phyloP scores from a whole-genome alignment of 2,329 filamentous ascomycete genomes.

The Fusarium sambucinum region DNA sequence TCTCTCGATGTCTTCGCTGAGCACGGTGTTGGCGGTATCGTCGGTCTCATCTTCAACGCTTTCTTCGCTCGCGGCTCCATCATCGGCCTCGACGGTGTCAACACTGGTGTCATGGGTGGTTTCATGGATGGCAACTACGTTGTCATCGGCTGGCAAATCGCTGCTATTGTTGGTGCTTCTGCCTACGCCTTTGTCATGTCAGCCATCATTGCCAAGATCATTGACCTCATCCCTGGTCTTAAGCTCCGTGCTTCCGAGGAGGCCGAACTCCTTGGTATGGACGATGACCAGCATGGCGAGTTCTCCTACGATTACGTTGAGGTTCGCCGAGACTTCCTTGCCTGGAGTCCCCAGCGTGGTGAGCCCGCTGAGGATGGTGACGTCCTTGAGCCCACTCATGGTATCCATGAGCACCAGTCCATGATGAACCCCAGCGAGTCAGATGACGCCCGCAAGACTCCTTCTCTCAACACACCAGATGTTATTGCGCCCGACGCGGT shows the following conservation, averaged over 20 bases:
- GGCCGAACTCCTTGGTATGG: conserved; percentile 88
- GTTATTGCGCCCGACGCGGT: conserved; percentile 20
- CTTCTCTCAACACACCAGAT: conserved; percentile 37
- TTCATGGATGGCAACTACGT: conserved; percentile 81
- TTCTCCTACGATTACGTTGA: conserved; percentile 93
- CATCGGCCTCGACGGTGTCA: conserved; percentile 82
- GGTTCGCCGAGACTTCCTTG: conserved; percentile 87
- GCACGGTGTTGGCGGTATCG: conserved; percentile 76
- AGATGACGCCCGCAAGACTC: conserved; percentile 44
- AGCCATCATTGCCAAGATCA: conserved; percentile 77
- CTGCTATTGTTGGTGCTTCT: conserved; percentile 75
- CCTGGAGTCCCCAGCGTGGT: conserved; percentile 82
- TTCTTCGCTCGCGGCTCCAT: conserved; percentile 78
- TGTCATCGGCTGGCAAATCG: conserved; percentile 82
- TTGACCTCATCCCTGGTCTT: conserved; percentile 81
- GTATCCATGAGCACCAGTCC: conserved; percentile 73
- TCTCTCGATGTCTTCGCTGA: conserved; percentile 79
- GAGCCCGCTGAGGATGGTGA: conserved; percentile 71
- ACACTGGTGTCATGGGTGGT: conserved; percentile 74
- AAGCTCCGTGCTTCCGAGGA: conserved; percentile 84
- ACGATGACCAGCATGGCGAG: conserved; percentile 90
- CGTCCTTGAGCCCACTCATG: conserved; percentile 74
- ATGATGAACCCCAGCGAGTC: conserved; percentile 53
- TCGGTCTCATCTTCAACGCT: conserved; percentile 78
- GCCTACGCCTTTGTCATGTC: conserved; percentile 80